Conservation (phyloP, 2,329 filamentous ascomycete species). For the Aureobasidium sp. region DNA sequence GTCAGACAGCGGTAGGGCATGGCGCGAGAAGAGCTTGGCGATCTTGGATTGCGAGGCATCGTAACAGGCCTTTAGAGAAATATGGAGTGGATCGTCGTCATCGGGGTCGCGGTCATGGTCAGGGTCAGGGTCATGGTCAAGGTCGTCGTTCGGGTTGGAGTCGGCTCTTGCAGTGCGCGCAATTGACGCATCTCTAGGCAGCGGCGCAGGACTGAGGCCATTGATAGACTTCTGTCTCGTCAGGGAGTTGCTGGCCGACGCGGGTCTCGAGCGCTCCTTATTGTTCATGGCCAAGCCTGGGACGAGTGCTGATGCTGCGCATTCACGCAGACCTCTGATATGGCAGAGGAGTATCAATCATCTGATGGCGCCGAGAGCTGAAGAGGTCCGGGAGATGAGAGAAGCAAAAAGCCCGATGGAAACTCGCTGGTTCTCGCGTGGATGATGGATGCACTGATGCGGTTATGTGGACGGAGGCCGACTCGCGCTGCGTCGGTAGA, state of each 20-base stretch:
- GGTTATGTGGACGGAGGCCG: constrained; percentile 22
- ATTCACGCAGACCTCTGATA: constrained; percentile 8
- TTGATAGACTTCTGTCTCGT: constrained; percentile 1
- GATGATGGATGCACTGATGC: constrained; percentile 19
- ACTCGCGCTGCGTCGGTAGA: not conserved
- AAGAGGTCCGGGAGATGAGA: not conserved
- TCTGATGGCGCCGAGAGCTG: constrained; percentile 3
- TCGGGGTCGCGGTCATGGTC: constrained; percentile 16
- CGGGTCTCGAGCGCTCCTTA: constrained; percentile 12
- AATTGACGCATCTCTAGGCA: constrained; percentile 37
- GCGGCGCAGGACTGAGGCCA: constrained; percentile 9
- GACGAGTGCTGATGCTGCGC: constrained; percentile 8
- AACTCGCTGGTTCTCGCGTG: constrained; percentile 4
- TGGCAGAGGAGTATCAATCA: constrained; percentile 4
- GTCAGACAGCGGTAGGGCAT: constrained; percentile 3
- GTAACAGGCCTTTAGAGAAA: constrained; percentile 68
- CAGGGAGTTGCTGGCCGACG: constrained; percentile 9
- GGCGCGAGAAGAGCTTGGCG: constrained; percentile 59
- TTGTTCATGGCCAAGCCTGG: constrained; percentile 14
- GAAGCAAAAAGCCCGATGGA: not conserved
- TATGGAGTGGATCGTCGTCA: constrained; percentile 40
- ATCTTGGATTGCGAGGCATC: constrained; percentile 69
- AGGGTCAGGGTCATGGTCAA: constrained; percentile 12
- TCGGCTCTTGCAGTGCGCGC: constrained; percentile 26
- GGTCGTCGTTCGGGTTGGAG: constrained; percentile 11